Percentiles rank a stretch among this genome's conserved stretches.
Conservation (phyloP, 139 green algal species). For the Tetraselmis chui region DNA sequence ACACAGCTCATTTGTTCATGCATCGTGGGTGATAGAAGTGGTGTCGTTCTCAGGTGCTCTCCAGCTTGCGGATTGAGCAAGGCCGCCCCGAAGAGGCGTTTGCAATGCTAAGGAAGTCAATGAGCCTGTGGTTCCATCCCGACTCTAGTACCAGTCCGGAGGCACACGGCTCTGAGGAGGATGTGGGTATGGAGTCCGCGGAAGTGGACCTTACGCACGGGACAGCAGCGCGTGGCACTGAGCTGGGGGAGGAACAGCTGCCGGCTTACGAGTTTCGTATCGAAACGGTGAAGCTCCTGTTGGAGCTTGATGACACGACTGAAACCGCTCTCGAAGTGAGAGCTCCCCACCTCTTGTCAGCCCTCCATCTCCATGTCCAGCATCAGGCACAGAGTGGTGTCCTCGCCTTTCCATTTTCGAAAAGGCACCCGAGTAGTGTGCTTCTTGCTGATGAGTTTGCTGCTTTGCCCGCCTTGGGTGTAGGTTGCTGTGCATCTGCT, state of each 20-base stretch:
- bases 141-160: not conserved
- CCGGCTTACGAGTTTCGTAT: constrained; percentile 77
- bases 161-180: not conserved
- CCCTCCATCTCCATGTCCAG: not conserved
- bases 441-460: not conserved
- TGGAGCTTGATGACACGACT: constrained; percentile 71
- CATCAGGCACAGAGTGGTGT: not conserved
- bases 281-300: constrained; percentile 76
- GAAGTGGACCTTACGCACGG: too few species aligned
- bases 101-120: constrained; percentile 45
- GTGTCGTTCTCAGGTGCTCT: constrained; percentile 33
- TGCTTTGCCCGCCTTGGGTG: not conserved
- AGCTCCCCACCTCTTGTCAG: not conserved
- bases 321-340: constrained; percentile 51
- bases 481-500: constrained; percentile 68
- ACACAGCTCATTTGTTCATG: not conserved
- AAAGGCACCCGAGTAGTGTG: not conserved
- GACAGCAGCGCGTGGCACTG: too few species aligned
- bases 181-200: too few species aligned
- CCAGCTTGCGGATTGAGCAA: constrained; percentile 49
- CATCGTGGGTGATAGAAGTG: not conserved
- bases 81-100: constrained; percentile 56
- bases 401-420: too few species aligned
- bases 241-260: constrained; percentile 26
- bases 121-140: constrained; percentile 60